phyloP scores from a whole-genome alignment of 1,284 basidiomycete genomes.

The Malassezia equina region DNA sequence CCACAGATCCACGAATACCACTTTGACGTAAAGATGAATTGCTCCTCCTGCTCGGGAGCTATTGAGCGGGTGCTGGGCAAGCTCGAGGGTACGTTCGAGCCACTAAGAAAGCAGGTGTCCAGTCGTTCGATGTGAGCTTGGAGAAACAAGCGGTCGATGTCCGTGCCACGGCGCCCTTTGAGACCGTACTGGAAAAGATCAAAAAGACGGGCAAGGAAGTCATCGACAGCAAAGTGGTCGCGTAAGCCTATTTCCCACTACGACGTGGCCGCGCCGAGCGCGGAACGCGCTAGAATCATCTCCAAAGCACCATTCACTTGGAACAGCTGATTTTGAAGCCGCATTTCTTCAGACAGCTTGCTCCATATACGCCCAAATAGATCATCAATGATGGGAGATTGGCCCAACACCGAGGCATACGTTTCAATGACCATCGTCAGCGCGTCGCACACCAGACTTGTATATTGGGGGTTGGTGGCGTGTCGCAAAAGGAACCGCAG shows the following conservation, averaged over 20 bases:
- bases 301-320: conserved; percentile 78
- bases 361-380: conserved; percentile 72
- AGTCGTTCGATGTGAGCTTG: conserved; percentile 54
- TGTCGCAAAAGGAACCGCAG: conserved; percentile 74
- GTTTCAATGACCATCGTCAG: conserved; percentile 69
- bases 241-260: neutral
- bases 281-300: conserved; percentile 61
- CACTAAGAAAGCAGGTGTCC: conserved; percentile 19
- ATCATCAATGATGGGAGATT: conserved; percentile 78
- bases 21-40: conserved; percentile 69
- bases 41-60: conserved; percentile 69
- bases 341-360: conserved; percentile 72
- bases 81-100: conserved; percentile 54
- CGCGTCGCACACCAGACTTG: conserved; percentile 74
- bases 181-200: conserved; percentile 62
- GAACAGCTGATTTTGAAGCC: conserved; percentile 78
- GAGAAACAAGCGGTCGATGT: conserved; percentile 65
- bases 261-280: conserved; percentile 21
- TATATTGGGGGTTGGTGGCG: conserved; percentile 80
- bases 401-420: conserved; percentile 79
- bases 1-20: conserved; percentile 51
- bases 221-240: conserved; percentile 1
- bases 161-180: conserved; percentile 57
- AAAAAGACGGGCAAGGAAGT: conserved; percentile 79
- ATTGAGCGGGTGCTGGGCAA: conserved; percentile 63